A percentile compares a stretch with the other conserved stretches of the same genome.
These are phyloP conservation scores for Sclerospora graminicola DNA, from an alignment of 352 stramenopile species.

Conservation along the genomic window DNA sequence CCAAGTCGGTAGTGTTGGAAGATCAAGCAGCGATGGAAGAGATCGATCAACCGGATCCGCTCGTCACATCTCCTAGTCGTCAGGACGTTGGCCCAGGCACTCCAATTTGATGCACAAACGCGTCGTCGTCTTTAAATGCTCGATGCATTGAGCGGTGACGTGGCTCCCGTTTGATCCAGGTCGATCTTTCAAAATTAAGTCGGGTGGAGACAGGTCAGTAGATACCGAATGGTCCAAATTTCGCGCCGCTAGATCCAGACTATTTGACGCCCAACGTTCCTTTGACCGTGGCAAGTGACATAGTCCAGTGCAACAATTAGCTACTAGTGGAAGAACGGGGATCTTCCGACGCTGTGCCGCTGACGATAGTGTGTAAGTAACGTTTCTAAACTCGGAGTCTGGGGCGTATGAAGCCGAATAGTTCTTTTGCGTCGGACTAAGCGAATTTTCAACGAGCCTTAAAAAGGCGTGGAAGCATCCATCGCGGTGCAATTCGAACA, in stretches of 20 bases:
- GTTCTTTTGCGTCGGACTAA: conserved; percentile 62
- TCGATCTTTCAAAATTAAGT: conserved; percentile 21
- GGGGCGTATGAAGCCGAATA: conserved; percentile 80
- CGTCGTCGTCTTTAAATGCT: conserved; percentile 25
- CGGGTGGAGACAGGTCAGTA: not conserved
- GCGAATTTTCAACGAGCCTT: conserved; percentile 67
- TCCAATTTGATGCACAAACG: conserved; percentile 6
- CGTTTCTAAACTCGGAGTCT: conserved; percentile 81
- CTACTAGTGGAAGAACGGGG: no score
- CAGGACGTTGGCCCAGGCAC: conserved; percentile 14
- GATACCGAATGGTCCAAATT: conserved; percentile 25
- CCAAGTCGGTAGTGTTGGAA: conserved; percentile 33
- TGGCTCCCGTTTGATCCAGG: no score
- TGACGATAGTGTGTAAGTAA: conserved; percentile 69
- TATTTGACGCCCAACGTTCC: conserved; percentile 68
- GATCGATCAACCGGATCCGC: conserved; percentile 59
- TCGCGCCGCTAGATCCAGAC: conserved; percentile 50
- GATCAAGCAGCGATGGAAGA: conserved; percentile 71
- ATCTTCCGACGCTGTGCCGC: no score
- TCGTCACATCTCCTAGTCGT: conserved; percentile 27
- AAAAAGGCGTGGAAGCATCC: conserved; percentile 63
- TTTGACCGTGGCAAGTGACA: conserved; percentile 59
- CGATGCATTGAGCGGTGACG: no score
- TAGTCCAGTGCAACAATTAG: no score
- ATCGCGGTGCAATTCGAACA: conserved; percentile 59